phyloP scores from a whole-genome alignment of 352 stramenopile genomes.

The Pythium insidiosum region DNA sequence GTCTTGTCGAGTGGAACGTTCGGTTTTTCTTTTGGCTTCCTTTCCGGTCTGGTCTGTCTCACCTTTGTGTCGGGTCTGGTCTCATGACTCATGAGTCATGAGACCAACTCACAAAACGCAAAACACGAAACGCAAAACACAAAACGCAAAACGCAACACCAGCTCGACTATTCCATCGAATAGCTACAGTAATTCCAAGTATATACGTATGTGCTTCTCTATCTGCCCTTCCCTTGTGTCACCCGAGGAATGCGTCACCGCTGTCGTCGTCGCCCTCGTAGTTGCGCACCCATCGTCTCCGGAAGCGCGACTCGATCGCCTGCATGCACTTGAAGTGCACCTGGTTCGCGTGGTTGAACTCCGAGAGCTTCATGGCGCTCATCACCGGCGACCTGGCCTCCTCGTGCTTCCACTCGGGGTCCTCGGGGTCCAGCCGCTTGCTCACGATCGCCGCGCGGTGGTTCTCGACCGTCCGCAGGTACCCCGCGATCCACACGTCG shows the following conservation, averaged over 20 bases:
- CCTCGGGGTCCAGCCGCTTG: conserved; percentile 62
- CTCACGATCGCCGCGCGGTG: conserved; percentile 56
- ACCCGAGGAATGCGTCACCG: background rate
- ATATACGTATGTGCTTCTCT: background rate
- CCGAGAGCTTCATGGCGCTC: conserved; percentile 67
- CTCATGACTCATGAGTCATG: no score
- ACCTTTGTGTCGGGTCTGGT: no score
- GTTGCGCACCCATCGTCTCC: conserved; percentile 57
- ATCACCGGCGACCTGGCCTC: conserved; percentile 29
- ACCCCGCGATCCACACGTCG: conserved; percentile 78
- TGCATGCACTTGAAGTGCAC: conserved; percentile 80
- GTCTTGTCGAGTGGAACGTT: no score
- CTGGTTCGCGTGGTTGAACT: conserved; percentile 74
- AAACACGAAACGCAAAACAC: no score
- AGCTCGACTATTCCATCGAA: no score
- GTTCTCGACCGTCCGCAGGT: conserved; percentile 59
- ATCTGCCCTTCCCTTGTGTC: background rate
- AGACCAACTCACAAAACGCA: no score
- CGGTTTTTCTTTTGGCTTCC: background rate
- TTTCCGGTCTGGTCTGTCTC: no score
- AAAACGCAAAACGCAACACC: no score
- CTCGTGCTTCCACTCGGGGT: conserved; percentile 58
- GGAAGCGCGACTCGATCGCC: conserved; percentile 56
- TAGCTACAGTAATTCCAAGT: no score
- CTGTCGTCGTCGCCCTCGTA: conserved; percentile 24